These are phyloP conservation scores for Neltuma alba DNA, from an alignment of 306 rosid species.

Conservation along the genomic window DNA sequence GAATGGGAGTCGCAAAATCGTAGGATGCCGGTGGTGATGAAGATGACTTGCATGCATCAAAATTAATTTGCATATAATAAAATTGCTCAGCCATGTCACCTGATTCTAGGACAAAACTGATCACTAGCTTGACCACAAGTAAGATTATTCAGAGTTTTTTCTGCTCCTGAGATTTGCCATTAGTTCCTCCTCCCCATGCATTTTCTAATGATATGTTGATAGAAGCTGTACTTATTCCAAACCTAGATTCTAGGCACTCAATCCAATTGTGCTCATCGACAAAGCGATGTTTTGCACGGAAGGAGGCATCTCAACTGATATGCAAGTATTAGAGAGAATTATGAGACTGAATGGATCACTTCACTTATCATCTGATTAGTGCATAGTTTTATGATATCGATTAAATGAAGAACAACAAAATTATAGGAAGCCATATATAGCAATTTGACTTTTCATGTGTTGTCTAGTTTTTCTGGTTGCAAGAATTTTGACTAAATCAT, in stretches of 20 bases:
- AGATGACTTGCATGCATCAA: not conserved
- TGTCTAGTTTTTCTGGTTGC: too few relatives aligned
- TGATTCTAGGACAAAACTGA: not conserved
- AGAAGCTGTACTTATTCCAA: not conserved
- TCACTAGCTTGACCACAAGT: not conserved
- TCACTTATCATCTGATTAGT: too few relatives aligned
- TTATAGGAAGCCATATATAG: too few relatives aligned
- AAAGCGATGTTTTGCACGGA: not conserved
- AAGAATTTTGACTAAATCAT: too few relatives aligned
- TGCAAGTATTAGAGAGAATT: too few relatives aligned
- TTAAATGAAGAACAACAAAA: too few relatives aligned
- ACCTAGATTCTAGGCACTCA: not conserved
- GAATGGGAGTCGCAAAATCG: not conserved
- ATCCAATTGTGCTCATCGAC: not conserved
- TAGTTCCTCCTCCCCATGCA: not conserved
- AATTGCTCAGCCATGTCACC: not conserved
- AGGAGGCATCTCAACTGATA: not conserved
- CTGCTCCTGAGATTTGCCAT: not conserved
- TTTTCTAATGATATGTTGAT: not conserved
- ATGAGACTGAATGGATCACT: too few relatives aligned
- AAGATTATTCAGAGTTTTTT: not conserved
- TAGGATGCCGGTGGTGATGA: not conserved
- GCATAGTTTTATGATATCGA: too few relatives aligned
- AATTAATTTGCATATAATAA: not conserved
- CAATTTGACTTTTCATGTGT: too few relatives aligned